These are phyloP conservation scores for Alternaria triticina DNA, from an alignment of 2,329 filamentous ascomycete genomes.

Conservation along the genomic window DNA sequence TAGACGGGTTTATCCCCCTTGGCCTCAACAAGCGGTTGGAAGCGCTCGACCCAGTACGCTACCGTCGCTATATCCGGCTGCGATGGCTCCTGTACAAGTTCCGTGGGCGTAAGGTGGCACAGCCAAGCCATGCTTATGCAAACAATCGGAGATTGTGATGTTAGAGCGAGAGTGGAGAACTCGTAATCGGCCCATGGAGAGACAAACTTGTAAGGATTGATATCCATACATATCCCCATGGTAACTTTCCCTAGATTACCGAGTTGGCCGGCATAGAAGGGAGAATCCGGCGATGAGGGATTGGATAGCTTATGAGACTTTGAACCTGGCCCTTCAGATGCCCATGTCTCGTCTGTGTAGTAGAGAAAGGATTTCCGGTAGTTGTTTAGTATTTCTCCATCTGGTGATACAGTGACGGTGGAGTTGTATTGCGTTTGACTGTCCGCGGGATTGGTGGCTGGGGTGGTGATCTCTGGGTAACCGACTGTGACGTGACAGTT, in stretches of 20 bases:
- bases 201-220: constrained; percentile 68
- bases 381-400: constrained; percentile 62
- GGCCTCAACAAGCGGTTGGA: constrained; percentile 64
- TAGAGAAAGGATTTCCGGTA: constrained; percentile 71
- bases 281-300: constrained; percentile 23
- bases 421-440: constrained; percentile 61
- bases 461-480: constrained; percentile 67
- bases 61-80: constrained; percentile 75
- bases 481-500: constrained; percentile 73
- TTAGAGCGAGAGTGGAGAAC: constrained; percentile 63
- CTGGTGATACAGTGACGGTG: constrained; percentile 62
- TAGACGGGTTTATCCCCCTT: constrained; percentile 61
- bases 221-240: constrained; percentile 62
- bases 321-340: constrained; percentile 56
- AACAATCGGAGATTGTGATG: constrained; percentile 65
- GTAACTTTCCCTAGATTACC: constrained; percentile 47
- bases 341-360: constrained; percentile 72
- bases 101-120: constrained; percentile 61
- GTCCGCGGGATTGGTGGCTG: constrained; percentile 22
- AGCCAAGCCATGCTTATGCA: constrained; percentile 82
- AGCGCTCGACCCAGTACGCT: constrained; percentile 75
- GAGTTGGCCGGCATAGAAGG: constrained; percentile 48
- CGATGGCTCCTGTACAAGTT: constrained; percentile 54
- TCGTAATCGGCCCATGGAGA: constrained; percentile 66
- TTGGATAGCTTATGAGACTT: constrained; percentile 27